These are phyloP conservation scores for Phascolomyces articulosus DNA, from an alignment of 371 early-diverging fungal species.

Conservation along the genomic window DNA sequence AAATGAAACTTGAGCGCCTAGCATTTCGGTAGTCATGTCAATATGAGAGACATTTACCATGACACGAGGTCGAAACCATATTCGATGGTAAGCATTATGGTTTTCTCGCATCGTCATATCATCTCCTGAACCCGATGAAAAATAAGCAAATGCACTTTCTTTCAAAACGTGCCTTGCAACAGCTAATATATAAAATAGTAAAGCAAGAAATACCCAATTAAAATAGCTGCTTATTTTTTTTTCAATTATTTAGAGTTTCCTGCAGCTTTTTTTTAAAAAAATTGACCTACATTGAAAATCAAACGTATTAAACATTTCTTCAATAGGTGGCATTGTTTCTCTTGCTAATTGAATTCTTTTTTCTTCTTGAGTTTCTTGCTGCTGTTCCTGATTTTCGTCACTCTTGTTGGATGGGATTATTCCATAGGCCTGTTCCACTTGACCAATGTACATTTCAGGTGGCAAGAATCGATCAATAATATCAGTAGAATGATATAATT, in stretches of 20 bases:
- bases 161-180: conserved; percentile 61
- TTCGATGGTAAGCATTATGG: conserved; percentile 72
- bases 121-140: conserved; percentile 82
- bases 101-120: conserved; percentile 86
- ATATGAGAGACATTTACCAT: conserved; percentile 75
- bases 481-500: conserved; percentile 59
- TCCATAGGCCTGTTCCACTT: conserved; percentile 38
- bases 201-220: too few species aligned
- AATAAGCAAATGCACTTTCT: conserved; percentile 87
- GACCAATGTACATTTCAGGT: conserved; percentile 57
- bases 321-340: conserved; percentile 57
- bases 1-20: conserved; percentile 59
- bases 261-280: too few species aligned
- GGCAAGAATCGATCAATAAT: conserved; percentile 62
- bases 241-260: too few species aligned
- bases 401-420: neutral
- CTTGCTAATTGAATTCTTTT: conserved; percentile 39
- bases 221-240: too few species aligned
- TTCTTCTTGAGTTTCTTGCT: conserved; percentile 40
- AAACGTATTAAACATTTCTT: conserved; percentile 69
- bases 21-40: conserved; percentile 61
- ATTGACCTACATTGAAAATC: conserved; percentile 74
- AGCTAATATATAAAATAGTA: too few species aligned
- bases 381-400: conserved; percentile 12
- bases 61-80: conserved; percentile 79